Base-by-base conservation (phyloP, 139 green algal species). In the Picochlorum costavermella region DNA sequence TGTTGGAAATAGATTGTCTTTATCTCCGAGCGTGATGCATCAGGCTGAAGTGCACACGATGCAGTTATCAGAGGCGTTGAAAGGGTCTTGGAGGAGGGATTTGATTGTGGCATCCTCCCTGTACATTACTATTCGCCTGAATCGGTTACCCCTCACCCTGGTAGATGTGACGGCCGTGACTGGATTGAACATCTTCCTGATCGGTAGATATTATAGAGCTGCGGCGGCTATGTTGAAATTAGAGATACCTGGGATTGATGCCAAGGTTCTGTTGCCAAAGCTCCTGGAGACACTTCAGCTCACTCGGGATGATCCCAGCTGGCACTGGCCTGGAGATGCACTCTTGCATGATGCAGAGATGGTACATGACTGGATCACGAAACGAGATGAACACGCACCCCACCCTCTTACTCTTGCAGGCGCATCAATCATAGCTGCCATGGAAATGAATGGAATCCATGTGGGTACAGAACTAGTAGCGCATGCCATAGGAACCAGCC, bases 361-460 rank as follows among this genome's bases (percentile, higher is more conserved):
- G 10, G 33, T 40, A 31, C 25, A 56, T 29, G 36, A 40, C 10
- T 66, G 36, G 31, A 55, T 55, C 9, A 16, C 31, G 14, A 20
- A 23, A 20, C 33, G 57, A 40, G 30, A 31, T 9, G 26, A 25
- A 25, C 12, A 31, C 6, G 13, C 33, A 28, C 10, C 12, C 33
- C 29, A 45, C 11, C 45, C n/a, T 3, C 13, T 31, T 10, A 56
- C 14, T 12, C 12, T 25, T 57, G 60, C 57, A 57, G 45, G 46
- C 4, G 60, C 60, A 37, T n/a, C 60, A 26, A 16, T 66, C 17
- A 16, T 66, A 8, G 13, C 57, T 17, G 60, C 60, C 13, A 20
- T 55, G 16, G 60, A 66, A 66, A 66, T 53, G 60, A 66, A 66
- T 43, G 17, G 23, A 16, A 28, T 66, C 13, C 11, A 20, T 12